Evolutionary conservation across 805 yeast genomes (phyloP).

Genomic region (Saturnispora kantuleensis): DNA sequence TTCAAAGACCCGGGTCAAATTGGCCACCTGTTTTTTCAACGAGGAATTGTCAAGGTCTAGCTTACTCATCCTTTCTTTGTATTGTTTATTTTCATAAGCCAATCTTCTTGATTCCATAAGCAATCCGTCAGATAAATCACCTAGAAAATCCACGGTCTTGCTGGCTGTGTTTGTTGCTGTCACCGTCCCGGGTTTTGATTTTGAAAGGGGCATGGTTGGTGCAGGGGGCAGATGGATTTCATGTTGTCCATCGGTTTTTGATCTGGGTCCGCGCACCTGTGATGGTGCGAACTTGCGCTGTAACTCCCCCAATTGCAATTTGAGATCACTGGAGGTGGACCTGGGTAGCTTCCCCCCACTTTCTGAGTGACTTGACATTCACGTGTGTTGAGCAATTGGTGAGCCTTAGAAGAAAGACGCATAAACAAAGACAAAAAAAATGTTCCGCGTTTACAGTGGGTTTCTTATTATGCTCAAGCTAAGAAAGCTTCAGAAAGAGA

Average conservation of each 20-base stretch:
- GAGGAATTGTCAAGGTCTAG: conserved; percentile 33
- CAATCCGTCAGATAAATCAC: conserved; percentile 64
- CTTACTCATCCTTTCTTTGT: conserved; percentile 33
- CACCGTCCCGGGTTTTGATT: not conserved
- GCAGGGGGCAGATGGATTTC: conserved; percentile 18
- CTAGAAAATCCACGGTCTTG: conserved; percentile 61
- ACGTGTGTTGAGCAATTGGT: not conserved
- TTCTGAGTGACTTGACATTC: not conserved
- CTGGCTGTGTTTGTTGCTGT: conserved; percentile 21
- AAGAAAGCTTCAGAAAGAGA: conserved; percentile 24
- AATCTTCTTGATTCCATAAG: conserved; percentile 60
- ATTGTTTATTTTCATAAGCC: conserved; percentile 50
- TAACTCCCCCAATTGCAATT: conserved; percentile 33
- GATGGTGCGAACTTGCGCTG: conserved; percentile 23
- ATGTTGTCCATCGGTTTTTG: conserved; percentile 7
- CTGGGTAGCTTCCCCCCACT: conserved; percentile 2
- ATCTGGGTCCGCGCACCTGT: conserved; percentile 5
- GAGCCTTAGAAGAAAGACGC: not conserved
- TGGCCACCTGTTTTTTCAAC: conserved; percentile 28
- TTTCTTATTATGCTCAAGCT: conserved; percentile 11
- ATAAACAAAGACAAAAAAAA: not conserved
- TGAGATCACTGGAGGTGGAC: conserved; percentile 26
- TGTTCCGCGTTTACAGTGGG: no score
- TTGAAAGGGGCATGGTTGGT: conserved; percentile 5
- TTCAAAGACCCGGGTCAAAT: conserved; percentile 26